Conservation (phyloP, 1,284 basidiomycete genomes). For the Cryptococcus neoformans region DNA sequence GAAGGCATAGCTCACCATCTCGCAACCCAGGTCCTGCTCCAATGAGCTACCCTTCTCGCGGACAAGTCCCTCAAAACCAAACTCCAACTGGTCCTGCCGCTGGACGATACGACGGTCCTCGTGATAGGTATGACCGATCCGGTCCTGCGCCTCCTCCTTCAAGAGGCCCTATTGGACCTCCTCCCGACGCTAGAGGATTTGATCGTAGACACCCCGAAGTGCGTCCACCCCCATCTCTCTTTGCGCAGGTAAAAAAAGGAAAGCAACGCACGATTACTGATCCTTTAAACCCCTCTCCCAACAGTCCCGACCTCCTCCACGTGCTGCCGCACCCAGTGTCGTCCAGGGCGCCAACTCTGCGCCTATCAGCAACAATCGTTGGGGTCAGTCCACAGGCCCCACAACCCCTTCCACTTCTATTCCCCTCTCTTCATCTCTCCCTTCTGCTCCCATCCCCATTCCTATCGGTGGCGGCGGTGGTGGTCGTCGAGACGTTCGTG, state of each 20-base stretch:
- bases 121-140: too few species aligned
- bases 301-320: background rate
- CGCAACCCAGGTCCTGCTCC: too few species aligned
- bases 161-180: background rate
- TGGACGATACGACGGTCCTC: too few species aligned
- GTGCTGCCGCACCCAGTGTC: background rate
- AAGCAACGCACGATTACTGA: background rate
- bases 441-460: background rate
- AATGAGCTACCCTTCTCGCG: too few species aligned
- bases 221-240: background rate
- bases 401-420: background rate
- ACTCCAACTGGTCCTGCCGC: too few species aligned
- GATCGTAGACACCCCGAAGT: background rate
- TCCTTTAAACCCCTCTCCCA: background rate
- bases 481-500: background rate
- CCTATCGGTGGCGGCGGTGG: background rate
- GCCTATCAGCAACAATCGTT: slow-evolving; percentile 4
- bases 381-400: background rate
- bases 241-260: background rate
- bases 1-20: too few species aligned
- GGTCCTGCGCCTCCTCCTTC: too few species aligned
- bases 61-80: too few species aligned
- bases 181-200: background rate
- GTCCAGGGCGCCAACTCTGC: slow-evolving; percentile 1
- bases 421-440: background rate